Evolutionary conservation across 2,329 filamentous ascomycete genomes (phyloP), one percentile per base, ranked within the genome.

Genomic region (Sclerotiophoma versabilis): DNA sequence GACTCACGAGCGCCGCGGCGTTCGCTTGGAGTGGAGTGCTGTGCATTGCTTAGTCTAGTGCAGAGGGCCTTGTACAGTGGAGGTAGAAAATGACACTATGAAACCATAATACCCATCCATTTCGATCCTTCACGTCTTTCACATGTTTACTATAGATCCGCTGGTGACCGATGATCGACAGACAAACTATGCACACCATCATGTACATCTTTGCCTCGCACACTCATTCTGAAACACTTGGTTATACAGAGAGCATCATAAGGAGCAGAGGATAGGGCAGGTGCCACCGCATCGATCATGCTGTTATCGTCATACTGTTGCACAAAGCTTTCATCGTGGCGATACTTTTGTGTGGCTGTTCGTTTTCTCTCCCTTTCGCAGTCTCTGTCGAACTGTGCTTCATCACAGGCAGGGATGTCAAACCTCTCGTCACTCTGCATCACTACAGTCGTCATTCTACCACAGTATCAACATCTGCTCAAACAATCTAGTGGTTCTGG

Each of bases 21-120:
- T 46, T 52, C 49, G 44, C 29, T 50, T 52, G 44, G 45, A 27
- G 19, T 33, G 38, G 49, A 59, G 49, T 54, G 60, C 58, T 60
- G 61, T 66, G 64, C 57, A 65, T 48, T 59, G 60, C 60, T 63
- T 62, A 48, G 52, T 63, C 60, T 63, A 63, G 60, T 57, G 60
- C 60, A 63, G 60, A 63, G 48, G 54, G 60, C 57, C 57, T 64
- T 65, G 64, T 64, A 63, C 56, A 62, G 62, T 61, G 42, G 51
- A 54, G 58, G 55, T 51, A 64, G 50, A 65, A 56, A 57, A 57
- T 51, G 36, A 54, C 51, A 57, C 49, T 32, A 52, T 56, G 50
- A 57, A 58, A 58, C 23, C 48, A 36, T 49, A 43, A 33, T 44
- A 29, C 30, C n/a, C n/a, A 32, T 32, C 41, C 46, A 42, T 11